These are phyloP conservation scores for Camellia lanceoleosa DNA, from an alignment of 148 eudicot genomes.

Conservation along the genomic window DNA sequence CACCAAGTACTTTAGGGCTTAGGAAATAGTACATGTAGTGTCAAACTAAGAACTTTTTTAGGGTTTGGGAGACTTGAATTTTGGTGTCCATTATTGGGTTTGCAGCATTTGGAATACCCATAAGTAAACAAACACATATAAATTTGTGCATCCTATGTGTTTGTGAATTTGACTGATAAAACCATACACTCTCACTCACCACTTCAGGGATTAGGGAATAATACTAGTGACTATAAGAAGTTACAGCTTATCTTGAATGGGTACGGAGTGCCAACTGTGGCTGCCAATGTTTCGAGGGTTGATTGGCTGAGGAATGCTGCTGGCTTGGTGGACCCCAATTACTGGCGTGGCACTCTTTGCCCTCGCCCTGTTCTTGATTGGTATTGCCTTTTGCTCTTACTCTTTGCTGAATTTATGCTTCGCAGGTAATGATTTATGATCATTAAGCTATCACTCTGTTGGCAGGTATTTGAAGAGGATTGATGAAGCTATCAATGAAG, in stretches of 20 bases:
- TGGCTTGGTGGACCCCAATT: conserved; percentile 78
- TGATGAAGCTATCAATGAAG: conserved; percentile 71
- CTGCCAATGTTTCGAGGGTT: conserved; percentile 71
- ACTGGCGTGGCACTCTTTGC: conserved; percentile 84
- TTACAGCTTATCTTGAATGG: conserved; percentile 56
- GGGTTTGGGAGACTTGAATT: not conserved
- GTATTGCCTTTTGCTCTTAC: conserved; percentile 32
- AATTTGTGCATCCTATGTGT: not conserved
- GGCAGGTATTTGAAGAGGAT: conserved; percentile 63
- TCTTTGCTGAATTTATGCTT: not conserved
- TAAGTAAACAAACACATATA: not conserved
- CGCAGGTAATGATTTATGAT: not conserved
- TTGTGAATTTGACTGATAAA: not conserved
- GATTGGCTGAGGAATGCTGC: conserved; percentile 99
- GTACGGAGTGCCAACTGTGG: conserved; percentile 66
- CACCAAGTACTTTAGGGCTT: conserved; percentile 45
- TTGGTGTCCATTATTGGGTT: not conserved
- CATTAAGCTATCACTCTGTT: conserved; percentile 8
- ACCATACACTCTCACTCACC: not conserved
- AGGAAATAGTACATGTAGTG: conserved; percentile 61
- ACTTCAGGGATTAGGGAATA: conserved; percentile 76
- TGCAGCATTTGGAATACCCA: not conserved
- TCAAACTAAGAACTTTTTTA: not conserved
- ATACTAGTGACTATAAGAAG: conserved; percentile 65
- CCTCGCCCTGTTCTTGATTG: conserved; percentile 98